These are phyloP conservation scores for Annulohypoxylon truncatum DNA, from an alignment of 2,329 filamentous ascomycete species.

Conservation along the genomic window DNA sequence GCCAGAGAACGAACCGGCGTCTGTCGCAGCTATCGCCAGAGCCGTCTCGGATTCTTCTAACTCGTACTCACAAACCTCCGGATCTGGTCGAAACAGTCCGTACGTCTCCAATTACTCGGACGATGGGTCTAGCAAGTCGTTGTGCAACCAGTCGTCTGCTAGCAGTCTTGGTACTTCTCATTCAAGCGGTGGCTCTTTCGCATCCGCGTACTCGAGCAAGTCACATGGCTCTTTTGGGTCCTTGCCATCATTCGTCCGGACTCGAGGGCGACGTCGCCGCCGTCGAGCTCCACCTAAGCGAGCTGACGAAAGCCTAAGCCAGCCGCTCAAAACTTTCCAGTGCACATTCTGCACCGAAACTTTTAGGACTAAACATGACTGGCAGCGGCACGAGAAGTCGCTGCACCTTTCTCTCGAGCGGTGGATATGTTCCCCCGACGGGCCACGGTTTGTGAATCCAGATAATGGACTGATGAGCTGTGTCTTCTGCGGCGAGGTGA, in stretches of 20 bases:
- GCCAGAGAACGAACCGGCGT: conserved; percentile 70
- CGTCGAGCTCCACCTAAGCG: conserved; percentile 57
- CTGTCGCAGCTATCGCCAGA: conserved; percentile 67
- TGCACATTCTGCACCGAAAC: conserved; percentile 77
- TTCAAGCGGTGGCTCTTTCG: conserved; percentile 68
- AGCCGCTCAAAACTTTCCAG: conserved; percentile 68
- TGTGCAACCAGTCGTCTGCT: conserved; percentile 69
- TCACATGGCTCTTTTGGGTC: conserved; percentile 68
- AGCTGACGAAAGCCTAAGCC: conserved; percentile 53
- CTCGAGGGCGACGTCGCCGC: conserved; percentile 61
- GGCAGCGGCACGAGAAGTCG: conserved; percentile 77
- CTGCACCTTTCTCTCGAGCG: conserved; percentile 72
- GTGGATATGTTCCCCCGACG: conserved; percentile 73
- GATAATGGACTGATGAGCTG: conserved; percentile 68
- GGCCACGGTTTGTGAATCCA: conserved; percentile 66
- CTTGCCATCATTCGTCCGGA: conserved; percentile 57
- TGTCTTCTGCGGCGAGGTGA: conserved; percentile 68
- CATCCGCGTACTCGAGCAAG: conserved; percentile 68
- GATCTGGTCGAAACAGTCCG: conserved; percentile 67
- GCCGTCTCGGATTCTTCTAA: conserved; percentile 68
- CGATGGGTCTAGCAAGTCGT: conserved; percentile 68
- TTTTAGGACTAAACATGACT: conserved; percentile 75
- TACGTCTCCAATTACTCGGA: conserved; percentile 69
- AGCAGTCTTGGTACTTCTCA: conserved; percentile 72
- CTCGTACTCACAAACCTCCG: conserved; percentile 52